Base-by-base conservation (phyloP, 2,329 filamentous ascomycete species). In the Fusarium liriodendri region DNA sequence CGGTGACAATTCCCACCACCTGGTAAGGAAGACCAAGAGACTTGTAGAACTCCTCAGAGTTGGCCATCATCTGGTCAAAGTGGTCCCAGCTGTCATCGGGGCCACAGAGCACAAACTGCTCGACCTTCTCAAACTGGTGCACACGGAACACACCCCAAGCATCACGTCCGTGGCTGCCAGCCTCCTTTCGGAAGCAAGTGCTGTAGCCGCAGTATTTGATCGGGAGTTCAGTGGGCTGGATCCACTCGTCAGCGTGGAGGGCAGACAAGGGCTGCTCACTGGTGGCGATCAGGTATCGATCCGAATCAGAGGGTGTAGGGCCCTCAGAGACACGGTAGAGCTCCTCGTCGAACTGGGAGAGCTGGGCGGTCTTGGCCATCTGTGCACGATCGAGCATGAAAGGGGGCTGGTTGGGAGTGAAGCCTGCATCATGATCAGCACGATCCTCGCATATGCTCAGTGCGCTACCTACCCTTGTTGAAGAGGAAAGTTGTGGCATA, bases 141-240 rank as follows among this genome's bases (percentile, higher is more conserved):
- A 98, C 95, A 74, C 97, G 93, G 89, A 98, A 99, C 71, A 98
- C 95, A 66, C 97, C 97, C 97, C 97, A 99, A 2, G 96, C 96
- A 82, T 99, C 95, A 81, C 95, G 93, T 33, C 95, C 84, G 72
- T 84, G 96, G 22, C 94, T 92, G 63, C 97, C 97, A 45, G 97
- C 97, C 83, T 99, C 97, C 85, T 97, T 95, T 77, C 97, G 90
- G 87, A 98, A 99, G 84, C 95, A 98, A 33, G 96, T 98, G 77
- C 92, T 95, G 87, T 96, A 98, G 9, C 97, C 97, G 29, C 66
- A 80, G 72, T 77, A 94, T 88, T 95, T 97, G 83, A 98, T 94
- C 16, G 97, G 97, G 27, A 99, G 89, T 45, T 98, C 93, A 78
- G 91, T 92, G 68, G 92, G 89, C 76, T 93, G 89, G 62, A 99